Conservation (phyloP, 2,329 filamentous ascomycete genomes). For the Colletotrichum sp. region DNA sequence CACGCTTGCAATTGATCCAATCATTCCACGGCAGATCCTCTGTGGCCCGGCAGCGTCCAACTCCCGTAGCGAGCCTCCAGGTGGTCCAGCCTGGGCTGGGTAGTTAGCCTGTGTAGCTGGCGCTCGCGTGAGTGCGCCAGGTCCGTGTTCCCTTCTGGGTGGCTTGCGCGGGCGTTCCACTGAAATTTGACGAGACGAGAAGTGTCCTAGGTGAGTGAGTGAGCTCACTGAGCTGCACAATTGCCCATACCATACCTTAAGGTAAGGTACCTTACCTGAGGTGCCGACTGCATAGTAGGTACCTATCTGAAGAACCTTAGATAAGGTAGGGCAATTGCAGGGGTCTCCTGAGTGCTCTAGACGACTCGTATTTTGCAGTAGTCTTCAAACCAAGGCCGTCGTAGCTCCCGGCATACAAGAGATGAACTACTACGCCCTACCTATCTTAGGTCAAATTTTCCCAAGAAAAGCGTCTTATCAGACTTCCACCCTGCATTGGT, state of each 20-base stretch:
- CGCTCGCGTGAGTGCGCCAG: neutral
- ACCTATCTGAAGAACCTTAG: neutral
- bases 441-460: neutral
- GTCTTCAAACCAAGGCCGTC: neutral
- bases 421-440: neutral
- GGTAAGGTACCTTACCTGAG: neutral
- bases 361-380: neutral
- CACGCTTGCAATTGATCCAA: neutral
- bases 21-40: neutral
- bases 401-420: neutral
- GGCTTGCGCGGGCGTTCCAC: conserved; percentile 18
- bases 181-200: neutral
- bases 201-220: neutral
- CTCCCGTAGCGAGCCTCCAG: neutral
- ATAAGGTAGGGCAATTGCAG: neutral
- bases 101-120: neutral
- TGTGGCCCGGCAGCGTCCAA: neutral
- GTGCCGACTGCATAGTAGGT: neutral
- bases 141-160: neutral
- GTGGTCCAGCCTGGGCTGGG: neutral
- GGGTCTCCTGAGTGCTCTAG: neutral
- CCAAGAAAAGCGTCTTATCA: neutral
- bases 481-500: neutral
- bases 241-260: neutral
- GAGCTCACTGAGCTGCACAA: neutral